Evolutionary conservation across 768 basidiomycete genomes (phyloP), one percentile per base, ranked within the genome.

Genomic region (Termitomyces sp.): DNA sequence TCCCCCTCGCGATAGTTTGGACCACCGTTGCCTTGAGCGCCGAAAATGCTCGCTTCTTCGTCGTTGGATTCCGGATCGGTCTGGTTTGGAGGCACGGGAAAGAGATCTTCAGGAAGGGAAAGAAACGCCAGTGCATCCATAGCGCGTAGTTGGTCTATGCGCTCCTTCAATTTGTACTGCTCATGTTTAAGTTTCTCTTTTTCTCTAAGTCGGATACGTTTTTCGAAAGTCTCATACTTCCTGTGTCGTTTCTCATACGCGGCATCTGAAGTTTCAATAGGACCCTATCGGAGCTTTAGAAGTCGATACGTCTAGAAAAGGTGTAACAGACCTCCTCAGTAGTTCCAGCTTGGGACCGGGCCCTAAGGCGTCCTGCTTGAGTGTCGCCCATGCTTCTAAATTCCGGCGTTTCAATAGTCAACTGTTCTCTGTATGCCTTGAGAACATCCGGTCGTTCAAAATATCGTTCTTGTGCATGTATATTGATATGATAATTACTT

Each of bases 121-220:
- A 90, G 79, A 70, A 92, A 92, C 3, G 87, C 85, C 54, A 80
- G 71, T 49, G 79, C 71, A 58, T 92, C 89, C 85, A 94, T 88
- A 28, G 76, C 78, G 55, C 79, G 81, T 56, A 94, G 78, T 66
- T 94, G 88, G 52, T 94, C 92, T 59, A 94, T 88, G 36, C 93
- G 84, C 66, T 93, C 88, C 70, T 89, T 88, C 66, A 96, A 83
- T 68, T 93, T 92, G 74, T 94, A 93, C 63, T 93, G 91, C 66
- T 94, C 92, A 62, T 93, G 88, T 71, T 90, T 88, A 55, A 95
- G 81, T 68, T 93, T 93, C 72, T 96, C 93, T 71, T 92, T 92
- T 72, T 95, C 93, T 55, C 92, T 84, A 35, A 90, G 74, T 4
- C 92, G 87, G 66, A 87, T 85, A 8, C 92, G 83, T 68, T 91